Percentiles rank a stretch among this genome's conserved stretches.
These are phyloP conservation scores for Jamesozyma hellenica DNA, from an alignment of 805 yeast species.

Conservation along the genomic window DNA sequence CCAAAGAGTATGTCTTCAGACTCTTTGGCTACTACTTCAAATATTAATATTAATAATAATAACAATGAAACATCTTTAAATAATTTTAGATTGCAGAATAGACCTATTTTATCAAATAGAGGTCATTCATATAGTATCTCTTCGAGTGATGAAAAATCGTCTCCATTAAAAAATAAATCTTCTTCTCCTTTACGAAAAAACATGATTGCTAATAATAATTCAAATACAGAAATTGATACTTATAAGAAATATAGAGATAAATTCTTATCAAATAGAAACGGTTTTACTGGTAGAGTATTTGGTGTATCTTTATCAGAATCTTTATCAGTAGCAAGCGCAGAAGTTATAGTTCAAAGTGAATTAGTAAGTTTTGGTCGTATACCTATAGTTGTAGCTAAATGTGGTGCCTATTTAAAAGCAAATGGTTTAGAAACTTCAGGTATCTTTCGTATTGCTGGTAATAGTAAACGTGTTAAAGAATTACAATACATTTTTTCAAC, in stretches of 20 bases:
- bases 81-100: not conserved
- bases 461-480: constrained; percentile 77
- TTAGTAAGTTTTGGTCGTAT: constrained; percentile 75
- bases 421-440: constrained; percentile 79
- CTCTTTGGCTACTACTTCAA: constrained; percentile 9
- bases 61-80: too few relatives aligned
- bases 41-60: not conserved
- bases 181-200: not conserved
- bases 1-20: constrained; percentile 28
- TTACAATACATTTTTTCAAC: constrained; percentile 73
- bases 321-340: constrained; percentile 53
- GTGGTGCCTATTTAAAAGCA: constrained; percentile 77
- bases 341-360: constrained; percentile 51
- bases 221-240: constrained; percentile 5
- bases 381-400: constrained; percentile 90
- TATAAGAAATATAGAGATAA: constrained; percentile 31
- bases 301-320: constrained; percentile 72
- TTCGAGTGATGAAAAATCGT: not conserved
- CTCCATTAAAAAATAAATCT: not conserved
- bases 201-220: not conserved
- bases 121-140: constrained; percentile 9
- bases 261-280: constrained; percentile 29
- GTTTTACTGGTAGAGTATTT: constrained; percentile 45
- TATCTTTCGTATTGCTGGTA: constrained; percentile 86
- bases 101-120: constrained; percentile 10